Conservation (phyloP, 2,329 filamentous ascomycete species). For the Aureobasidium sp. region DNA sequence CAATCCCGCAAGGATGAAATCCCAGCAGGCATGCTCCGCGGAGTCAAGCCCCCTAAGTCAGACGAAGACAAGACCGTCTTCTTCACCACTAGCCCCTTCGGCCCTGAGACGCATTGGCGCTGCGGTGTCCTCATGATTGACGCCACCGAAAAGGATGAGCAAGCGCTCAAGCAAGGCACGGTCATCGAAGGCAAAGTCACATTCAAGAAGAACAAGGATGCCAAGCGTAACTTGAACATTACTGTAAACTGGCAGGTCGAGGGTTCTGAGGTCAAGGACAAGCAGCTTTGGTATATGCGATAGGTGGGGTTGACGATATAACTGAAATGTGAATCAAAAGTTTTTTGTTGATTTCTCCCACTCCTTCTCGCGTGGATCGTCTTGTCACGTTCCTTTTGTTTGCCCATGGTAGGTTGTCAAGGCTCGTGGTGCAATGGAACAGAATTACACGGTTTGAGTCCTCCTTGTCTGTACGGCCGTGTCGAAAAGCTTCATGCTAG, state of each 20-base stretch:
- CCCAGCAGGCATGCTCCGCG: conserved; percentile 38
- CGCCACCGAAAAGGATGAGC: conserved; percentile 42
- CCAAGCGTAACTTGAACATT: conserved; percentile 35
- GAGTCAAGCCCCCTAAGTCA: conserved; percentile 47
- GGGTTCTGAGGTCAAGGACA: conserved; percentile 22
- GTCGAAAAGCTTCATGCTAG: no score
- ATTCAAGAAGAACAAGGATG: conserved; percentile 27
- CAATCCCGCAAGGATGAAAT: conserved; percentile 46
- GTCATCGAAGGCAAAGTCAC: conserved; percentile 49
- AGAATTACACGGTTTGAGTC: no score
- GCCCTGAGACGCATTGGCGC: conserved; percentile 81
- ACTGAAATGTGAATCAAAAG: no score
- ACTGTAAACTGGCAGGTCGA: conserved; percentile 33
- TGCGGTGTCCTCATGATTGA: conserved; percentile 71
- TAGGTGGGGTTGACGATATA: no score
- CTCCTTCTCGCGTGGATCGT: no score
- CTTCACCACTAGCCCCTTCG: conserved; percentile 78
- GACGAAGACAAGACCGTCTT: conserved; percentile 59
- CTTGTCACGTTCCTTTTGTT: no score
- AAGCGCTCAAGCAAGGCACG: conserved; percentile 47
- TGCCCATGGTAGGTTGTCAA: no score
- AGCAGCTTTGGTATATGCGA: conserved; percentile 28
- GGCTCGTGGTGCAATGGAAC: no score
- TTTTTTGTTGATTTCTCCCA: no score
- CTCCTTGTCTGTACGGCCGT: no score